Evolutionary conservation across 192 early-diverging fungal genomes (phyloP).

Genomic region (Podochytrium sp.): DNA sequence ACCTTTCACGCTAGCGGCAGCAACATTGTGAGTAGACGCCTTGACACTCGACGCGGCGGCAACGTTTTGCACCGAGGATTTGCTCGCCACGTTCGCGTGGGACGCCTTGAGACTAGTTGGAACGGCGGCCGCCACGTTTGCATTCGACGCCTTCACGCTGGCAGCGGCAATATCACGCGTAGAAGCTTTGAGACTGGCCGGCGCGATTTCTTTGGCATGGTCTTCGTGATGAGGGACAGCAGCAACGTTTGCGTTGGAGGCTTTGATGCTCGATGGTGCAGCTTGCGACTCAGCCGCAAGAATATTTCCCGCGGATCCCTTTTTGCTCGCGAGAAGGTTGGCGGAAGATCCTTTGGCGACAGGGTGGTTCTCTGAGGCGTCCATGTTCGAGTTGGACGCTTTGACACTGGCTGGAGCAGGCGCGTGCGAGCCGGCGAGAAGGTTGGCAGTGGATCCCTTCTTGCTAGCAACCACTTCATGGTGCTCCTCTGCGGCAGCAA

Average conservation of each 20-base stretch:
- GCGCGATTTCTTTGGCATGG: background rate
- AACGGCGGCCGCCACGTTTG: too few relatives aligned
- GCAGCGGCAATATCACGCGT: background rate
- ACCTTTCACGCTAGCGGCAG: background rate
- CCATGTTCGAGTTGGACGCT: background rate
- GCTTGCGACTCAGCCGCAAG: background rate
- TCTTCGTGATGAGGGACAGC: background rate
- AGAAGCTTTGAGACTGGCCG: background rate
- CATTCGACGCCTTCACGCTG: background rate
- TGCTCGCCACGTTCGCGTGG: background rate
- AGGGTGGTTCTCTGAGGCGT: background rate
- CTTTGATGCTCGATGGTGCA: background rate
- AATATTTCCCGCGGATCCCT: background rate
- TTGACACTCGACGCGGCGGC: slow-evolving; percentile 11
- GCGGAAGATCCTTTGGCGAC: background rate
- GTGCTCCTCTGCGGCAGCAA: background rate
- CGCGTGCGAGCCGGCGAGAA: background rate
- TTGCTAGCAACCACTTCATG: background rate
- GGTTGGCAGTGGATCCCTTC: background rate
- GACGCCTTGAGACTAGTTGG: background rate
- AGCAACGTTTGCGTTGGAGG: background rate
- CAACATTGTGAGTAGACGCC: background rate
- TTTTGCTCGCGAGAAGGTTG: slow-evolving; percentile 2
- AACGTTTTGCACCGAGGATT: background rate
- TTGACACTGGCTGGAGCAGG: slow-evolving; percentile 6